These are phyloP conservation scores for Malus sieversii DNA, from an alignment of 306 rosid genomes.

Conservation along the genomic window DNA sequence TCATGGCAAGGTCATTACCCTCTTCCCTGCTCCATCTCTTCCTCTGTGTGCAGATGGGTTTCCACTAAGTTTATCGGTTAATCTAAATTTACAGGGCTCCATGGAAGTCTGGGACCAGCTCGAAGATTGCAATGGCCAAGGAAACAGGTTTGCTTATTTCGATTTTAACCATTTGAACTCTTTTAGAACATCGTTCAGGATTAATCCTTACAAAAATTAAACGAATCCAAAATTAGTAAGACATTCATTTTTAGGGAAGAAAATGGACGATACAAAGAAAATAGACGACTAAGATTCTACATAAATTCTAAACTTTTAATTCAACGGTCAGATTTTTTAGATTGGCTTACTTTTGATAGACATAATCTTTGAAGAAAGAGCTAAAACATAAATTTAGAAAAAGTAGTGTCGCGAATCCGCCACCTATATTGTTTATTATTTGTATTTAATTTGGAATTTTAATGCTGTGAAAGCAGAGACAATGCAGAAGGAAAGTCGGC, in stretches of 20 bases:
- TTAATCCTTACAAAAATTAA: no score
- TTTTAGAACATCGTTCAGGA: no score
- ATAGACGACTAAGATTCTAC: no score
- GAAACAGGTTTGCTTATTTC: conserved; percentile 30
- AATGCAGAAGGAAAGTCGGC: conserved; percentile 30
- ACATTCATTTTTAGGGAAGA: no score
- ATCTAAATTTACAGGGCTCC: conserved; percentile 15
- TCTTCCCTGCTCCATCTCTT: background rate
- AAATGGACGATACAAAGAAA: no score
- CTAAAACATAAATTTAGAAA: no score
- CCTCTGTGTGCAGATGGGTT: background rate
- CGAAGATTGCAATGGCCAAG: conserved; percentile 18
- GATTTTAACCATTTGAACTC: background rate
- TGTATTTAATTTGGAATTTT: background rate
- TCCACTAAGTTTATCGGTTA: background rate
- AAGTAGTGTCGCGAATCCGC: no score
- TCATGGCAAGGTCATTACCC: conserved; percentile 5
- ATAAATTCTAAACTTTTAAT: no score
- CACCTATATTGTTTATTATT: background rate
- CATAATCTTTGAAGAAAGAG: no score
- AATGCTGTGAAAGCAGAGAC: conserved; percentile 31
- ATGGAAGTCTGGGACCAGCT: conserved; percentile 14
- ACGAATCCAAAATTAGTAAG: fast-evolving
- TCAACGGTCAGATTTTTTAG: no score
- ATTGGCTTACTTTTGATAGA: no score